Evolutionary conservation across 768 basidiomycete genomes (phyloP).

Genomic region (Tulasnella sp.): DNA sequence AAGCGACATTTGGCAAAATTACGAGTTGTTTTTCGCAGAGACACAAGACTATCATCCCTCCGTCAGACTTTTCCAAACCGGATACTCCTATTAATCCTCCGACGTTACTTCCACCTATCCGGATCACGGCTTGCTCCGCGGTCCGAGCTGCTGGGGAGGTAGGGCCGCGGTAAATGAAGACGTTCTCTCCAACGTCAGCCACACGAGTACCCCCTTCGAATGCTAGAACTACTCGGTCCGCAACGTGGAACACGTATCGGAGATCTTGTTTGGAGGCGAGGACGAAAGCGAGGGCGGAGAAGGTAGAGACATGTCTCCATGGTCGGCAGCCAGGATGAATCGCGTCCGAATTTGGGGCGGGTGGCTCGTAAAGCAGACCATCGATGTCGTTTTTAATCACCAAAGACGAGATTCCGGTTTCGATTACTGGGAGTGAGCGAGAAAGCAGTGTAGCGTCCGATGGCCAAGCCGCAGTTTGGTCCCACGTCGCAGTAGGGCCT

Average conservation of each 20-base stretch:
- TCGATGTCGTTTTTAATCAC: slow-evolving; percentile 71
- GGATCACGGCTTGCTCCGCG: slow-evolving; percentile 80
- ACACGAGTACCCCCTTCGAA: slow-evolving; percentile 69
- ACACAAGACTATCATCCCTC: slow-evolving; percentile 53
- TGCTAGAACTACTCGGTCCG: slow-evolving; percentile 58
- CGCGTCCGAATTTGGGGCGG: slow-evolving; percentile 27
- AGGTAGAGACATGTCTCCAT: slow-evolving; percentile 81
- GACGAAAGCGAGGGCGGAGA: slow-evolving; percentile 87
- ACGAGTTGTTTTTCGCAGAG: slow-evolving; percentile 75
- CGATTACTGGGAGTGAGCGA: slow-evolving; percentile 52
- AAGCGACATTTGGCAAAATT: slow-evolving; percentile 41
- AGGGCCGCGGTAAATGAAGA: slow-evolving; percentile 76
- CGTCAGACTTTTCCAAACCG: slow-evolving; percentile 41
- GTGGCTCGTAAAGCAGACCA: slow-evolving; percentile 54
- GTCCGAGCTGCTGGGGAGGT: slow-evolving; percentile 47
- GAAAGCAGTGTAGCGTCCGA: slow-evolving; percentile 51
- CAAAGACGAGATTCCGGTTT: slow-evolving; percentile 41
- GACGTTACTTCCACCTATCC: slow-evolving; percentile 61
- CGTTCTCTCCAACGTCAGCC: slow-evolving; percentile 66
- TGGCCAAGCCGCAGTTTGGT: slow-evolving; percentile 33
- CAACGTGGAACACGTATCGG: slow-evolving; percentile 76
- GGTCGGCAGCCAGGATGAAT: slow-evolving; percentile 37
- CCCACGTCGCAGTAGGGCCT: slow-evolving; percentile 41
- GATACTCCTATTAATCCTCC: slow-evolving; percentile 80
- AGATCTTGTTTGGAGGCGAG: slow-evolving; percentile 89